These are phyloP conservation scores for Aspergillus terreus DNA, from an alignment of 2,329 filamentous ascomycete species.

Conservation along the genomic window DNA sequence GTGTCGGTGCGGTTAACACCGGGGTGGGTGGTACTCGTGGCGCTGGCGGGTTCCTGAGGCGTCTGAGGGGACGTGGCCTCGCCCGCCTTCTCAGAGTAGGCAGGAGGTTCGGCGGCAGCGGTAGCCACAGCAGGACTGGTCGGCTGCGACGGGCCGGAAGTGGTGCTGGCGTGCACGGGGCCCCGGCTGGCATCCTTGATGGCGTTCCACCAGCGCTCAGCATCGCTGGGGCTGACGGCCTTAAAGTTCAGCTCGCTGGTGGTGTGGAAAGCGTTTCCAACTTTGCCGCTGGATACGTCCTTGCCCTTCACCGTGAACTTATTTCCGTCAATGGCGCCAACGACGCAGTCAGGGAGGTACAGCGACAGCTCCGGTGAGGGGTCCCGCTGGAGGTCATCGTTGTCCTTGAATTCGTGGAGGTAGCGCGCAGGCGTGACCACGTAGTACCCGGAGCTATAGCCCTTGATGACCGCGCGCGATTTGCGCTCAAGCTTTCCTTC, in stretches of 20 bases:
- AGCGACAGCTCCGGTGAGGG: conserved; percentile 76
- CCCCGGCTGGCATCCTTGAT: conserved; percentile 47
- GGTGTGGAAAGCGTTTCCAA: conserved; percentile 77
- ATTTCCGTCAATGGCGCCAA: conserved; percentile 67
- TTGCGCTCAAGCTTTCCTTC: conserved; percentile 89
- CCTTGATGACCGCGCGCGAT: conserved; percentile 76
- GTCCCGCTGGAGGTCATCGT: conserved; percentile 63
- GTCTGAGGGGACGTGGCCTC: not conserved
- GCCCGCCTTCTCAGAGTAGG: conserved; percentile 23
- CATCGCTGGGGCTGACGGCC: conserved; percentile 74
- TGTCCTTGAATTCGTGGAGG: conserved; percentile 94
- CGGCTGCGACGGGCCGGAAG: conserved; percentile 8
- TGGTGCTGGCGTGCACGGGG: conserved; percentile 9
- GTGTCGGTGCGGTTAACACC: not conserved
- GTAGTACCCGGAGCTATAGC: conserved; percentile 79
- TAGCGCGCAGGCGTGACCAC: conserved; percentile 84
- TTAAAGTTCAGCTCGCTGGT: conserved; percentile 81
- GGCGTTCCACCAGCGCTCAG: conserved; percentile 78
- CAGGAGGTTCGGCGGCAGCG: conserved; percentile 17
- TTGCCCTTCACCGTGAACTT: conserved; percentile 98
- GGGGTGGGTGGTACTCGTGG: not conserved
- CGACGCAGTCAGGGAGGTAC: conserved; percentile 83
- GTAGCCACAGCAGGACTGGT: conserved; percentile 10
- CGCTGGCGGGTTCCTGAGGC: not conserved
- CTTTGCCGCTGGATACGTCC: conserved; percentile 71